A percentile compares a stretch with the other conserved stretches of the same genome.
Evolutionary conservation across 208 protist species (phyloP).

Genomic region (Leishmania gerbilli): DNA sequence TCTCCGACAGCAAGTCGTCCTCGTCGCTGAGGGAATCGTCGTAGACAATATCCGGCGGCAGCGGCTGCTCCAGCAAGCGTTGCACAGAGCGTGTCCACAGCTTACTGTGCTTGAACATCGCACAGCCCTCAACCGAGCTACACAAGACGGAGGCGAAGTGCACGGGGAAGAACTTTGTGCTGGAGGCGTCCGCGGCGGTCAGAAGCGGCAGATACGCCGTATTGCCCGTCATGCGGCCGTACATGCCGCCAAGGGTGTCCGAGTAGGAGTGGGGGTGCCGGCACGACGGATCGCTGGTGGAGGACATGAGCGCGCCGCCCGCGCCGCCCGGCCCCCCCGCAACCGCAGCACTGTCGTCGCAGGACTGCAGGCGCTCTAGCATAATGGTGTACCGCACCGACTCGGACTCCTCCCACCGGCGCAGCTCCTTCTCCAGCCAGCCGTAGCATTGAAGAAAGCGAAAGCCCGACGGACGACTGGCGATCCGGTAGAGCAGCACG

Average conservation of each 20-base stretch:
- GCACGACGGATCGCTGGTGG: slow-evolving; percentile 21
- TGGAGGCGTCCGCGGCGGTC: slow-evolving; percentile 32
- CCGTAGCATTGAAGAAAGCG: slow-evolving; percentile 87
- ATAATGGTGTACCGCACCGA: slow-evolving; percentile 54
- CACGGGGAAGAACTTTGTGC: slow-evolving; percentile 70
- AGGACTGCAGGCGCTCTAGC: slow-evolving; percentile 60
- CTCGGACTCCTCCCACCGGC: slow-evolving; percentile 73
- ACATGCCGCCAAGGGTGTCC: slow-evolving; percentile 30
- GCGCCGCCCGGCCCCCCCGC: background rate
- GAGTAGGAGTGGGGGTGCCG: slow-evolving; percentile 55
- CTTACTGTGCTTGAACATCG: slow-evolving; percentile 78
- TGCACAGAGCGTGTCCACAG: slow-evolving; percentile 81
- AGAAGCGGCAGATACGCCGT: slow-evolving; percentile 38
- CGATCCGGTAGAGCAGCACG: slow-evolving; percentile 83
- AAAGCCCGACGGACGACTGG: slow-evolving; percentile 68
- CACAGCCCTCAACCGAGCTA: slow-evolving; percentile 75
- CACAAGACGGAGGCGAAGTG: slow-evolving; percentile 84
- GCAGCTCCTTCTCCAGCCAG: slow-evolving; percentile 86
- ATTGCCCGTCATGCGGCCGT: slow-evolving; percentile 10
- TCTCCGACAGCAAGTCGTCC: slow-evolving; percentile 37
- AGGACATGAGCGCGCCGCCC: slow-evolving; percentile 8
- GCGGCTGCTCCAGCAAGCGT: slow-evolving; percentile 67
- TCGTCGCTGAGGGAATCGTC: slow-evolving; percentile 46
- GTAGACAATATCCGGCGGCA: slow-evolving; percentile 74
- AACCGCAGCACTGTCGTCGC: slow-evolving; percentile 18